A percentile compares a stretch with the other conserved stretches of the same genome.
Conservation (phyloP, 768 basidiomycete genomes). For the Leccinum subtestaceum region DNA sequence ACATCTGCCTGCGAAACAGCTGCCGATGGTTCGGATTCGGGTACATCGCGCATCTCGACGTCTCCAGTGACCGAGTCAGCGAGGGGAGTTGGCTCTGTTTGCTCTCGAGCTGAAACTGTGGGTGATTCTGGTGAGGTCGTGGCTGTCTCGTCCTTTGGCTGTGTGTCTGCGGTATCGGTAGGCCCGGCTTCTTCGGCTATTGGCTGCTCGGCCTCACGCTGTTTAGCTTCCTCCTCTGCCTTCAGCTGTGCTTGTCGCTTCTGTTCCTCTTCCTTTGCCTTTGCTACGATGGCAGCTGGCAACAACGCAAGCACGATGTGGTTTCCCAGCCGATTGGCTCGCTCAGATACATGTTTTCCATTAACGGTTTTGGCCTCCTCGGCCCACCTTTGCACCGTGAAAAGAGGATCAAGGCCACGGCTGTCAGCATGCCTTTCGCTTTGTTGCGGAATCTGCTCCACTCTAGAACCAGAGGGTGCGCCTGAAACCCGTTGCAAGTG, state of each 20-base stretch:
- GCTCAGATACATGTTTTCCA: slow-evolving; percentile 67
- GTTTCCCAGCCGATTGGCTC: slow-evolving; percentile 62
- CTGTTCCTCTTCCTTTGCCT: slow-evolving; percentile 40
- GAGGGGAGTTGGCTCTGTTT: slow-evolving; percentile 18
- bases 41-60: slow-evolving; percentile 49
- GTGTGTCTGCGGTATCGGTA: slow-evolving; percentile 28
- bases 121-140: slow-evolving; percentile 12
- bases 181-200: slow-evolving; percentile 34
- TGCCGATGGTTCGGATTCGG: slow-evolving; percentile 19
- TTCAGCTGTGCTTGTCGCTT: slow-evolving; percentile 47
- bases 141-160: slow-evolving; percentile 14
- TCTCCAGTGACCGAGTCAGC: slow-evolving; percentile 39
- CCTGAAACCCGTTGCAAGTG: slow-evolving; percentile 46
- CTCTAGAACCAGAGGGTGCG: slow-evolving; percentile 52
- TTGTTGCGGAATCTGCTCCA: slow-evolving; percentile 52
- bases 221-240: slow-evolving; percentile 47
- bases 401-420: slow-evolving; percentile 67
- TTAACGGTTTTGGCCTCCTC: slow-evolving; percentile 85
- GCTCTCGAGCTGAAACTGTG: slow-evolving; percentile 10
- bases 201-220: slow-evolving; percentile 36
- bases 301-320: slow-evolving; percentile 73
- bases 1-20: slow-evolving; percentile 16
- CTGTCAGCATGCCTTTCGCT: slow-evolving; percentile 43
- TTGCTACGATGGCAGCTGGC: slow-evolving; percentile 71
- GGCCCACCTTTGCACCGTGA: slow-evolving; percentile 84